These are phyloP conservation scores for Cerrena zonata DNA, from an alignment of 1,284 basidiomycete species.

Conservation along the genomic window DNA sequence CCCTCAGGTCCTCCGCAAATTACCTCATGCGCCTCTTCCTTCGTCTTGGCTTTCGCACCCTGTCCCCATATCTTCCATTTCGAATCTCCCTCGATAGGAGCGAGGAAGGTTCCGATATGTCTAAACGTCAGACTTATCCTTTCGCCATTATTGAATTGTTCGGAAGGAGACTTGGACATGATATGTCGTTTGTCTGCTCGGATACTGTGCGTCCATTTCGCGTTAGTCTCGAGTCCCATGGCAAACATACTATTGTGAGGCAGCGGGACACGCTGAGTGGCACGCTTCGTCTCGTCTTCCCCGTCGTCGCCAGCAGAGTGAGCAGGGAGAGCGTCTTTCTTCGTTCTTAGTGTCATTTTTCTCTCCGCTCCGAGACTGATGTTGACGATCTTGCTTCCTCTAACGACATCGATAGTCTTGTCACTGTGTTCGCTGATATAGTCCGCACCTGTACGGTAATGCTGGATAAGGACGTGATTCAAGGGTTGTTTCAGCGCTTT, in stretches of 20 bases:
- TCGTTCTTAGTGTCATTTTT: slow-evolving; percentile 61
- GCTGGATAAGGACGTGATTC: slow-evolving; percentile 74
- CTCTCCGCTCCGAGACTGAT: slow-evolving; percentile 71
- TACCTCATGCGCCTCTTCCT: slow-evolving; percentile 43
- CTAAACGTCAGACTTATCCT: slow-evolving; percentile 75
- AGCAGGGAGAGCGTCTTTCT: slow-evolving; percentile 37
- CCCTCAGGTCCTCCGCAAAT: slow-evolving; percentile 46
- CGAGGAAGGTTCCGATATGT: slow-evolving; percentile 67
- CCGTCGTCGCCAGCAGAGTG: slow-evolving; percentile 12
- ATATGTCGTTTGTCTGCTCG: slow-evolving; percentile 62
- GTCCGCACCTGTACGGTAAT: slow-evolving; percentile 68
- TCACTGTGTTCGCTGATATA: slow-evolving; percentile 79
- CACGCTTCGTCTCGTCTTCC: slow-evolving; percentile 14
- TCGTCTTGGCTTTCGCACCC: slow-evolving; percentile 58
- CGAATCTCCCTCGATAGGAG: slow-evolving; percentile 31
- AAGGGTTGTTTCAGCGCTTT: slow-evolving; percentile 50
- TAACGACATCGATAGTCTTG: slow-evolving; percentile 72
- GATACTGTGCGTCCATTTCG: slow-evolving; percentile 64
- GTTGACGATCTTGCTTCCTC: slow-evolving; percentile 66
- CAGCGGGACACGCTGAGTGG: slow-evolving; percentile 56
- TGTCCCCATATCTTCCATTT: slow-evolving; percentile 56
- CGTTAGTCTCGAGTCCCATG: slow-evolving; percentile 65
- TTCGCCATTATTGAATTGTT: slow-evolving; percentile 49
- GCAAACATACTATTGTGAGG: slow-evolving; percentile 76
- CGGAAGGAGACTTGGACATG: slow-evolving; percentile 44